Conservation (phyloP, 805 yeast species). For the Candida dajiaensis region DNA sequence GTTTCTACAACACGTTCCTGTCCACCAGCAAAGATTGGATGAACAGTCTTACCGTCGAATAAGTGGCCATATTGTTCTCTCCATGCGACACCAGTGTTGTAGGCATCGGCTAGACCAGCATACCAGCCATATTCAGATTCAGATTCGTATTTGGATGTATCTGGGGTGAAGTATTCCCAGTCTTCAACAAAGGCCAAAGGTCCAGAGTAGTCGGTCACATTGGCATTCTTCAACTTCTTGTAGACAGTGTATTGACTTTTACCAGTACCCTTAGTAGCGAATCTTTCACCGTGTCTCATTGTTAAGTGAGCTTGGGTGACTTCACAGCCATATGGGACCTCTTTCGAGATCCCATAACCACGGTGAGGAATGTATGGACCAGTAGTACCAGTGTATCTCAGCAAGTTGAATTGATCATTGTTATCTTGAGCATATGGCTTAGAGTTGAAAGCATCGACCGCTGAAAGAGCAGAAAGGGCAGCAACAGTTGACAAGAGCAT, state of each 20-base stretch:
- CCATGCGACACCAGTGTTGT: constrained; percentile 39
- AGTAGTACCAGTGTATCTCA: constrained; percentile 47
- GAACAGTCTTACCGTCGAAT: constrained; percentile 28
- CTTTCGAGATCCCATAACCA: constrained; percentile 49
- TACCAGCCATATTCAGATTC: constrained; percentile 33
- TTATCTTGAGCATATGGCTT: constrained; percentile 19
- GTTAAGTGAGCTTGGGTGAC: constrained; percentile 65
- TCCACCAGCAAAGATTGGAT: constrained; percentile 43
- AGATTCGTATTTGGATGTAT: constrained; percentile 35
- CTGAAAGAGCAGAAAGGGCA: not conserved
- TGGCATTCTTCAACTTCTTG: constrained; percentile 31
- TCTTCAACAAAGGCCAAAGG: constrained; percentile 49
- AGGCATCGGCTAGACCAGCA: constrained; percentile 42
- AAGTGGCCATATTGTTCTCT: constrained; percentile 38
- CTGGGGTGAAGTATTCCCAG: constrained; percentile 44
- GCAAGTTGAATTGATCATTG: constrained; percentile 16
- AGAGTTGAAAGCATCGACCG: not conserved
- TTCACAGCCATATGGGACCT: constrained; percentile 42
- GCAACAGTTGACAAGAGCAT: not conserved
- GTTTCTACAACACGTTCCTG: constrained; percentile 44
- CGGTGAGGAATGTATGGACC: constrained; percentile 49
- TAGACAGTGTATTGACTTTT: constrained; percentile 16
- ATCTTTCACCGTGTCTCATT: constrained; percentile 78
- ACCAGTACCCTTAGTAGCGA: constrained; percentile 44
- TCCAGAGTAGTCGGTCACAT: constrained; percentile 35